These are phyloP conservation scores for Euphorbia celastroides DNA, from an alignment of 441 rosid species.

Conservation along the genomic window DNA sequence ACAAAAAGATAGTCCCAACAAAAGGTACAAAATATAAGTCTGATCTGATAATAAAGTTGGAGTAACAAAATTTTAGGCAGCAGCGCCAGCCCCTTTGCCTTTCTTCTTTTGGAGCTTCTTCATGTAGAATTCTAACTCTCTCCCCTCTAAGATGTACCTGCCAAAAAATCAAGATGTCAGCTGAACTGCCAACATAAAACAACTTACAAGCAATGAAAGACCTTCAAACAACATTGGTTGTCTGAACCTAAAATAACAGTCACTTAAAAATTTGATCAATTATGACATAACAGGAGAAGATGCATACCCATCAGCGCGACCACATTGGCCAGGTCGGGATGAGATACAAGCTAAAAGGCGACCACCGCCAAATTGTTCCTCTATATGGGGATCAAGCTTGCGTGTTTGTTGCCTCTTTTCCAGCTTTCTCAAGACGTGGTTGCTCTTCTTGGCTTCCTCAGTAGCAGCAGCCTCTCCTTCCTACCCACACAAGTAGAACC, in stretches of 20 bases:
- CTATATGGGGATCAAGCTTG: conserved; percentile 48
- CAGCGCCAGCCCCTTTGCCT: conserved; percentile 23
- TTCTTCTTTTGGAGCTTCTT: conserved; percentile 26
- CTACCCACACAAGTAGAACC: conserved; percentile 17
- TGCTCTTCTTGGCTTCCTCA: conserved; percentile 56
- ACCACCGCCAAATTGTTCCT: conserved; percentile 53
- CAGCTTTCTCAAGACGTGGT: conserved; percentile 40
- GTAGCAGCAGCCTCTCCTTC: conserved; percentile 39
- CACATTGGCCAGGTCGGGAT: conserved; percentile 62
- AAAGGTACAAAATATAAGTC: not conserved
- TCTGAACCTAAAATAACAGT: not conserved
- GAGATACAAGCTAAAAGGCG: conserved; percentile 51
- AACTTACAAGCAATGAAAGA: not conserved
- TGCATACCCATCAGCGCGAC: conserved; percentile 58
- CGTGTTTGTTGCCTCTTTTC: conserved; percentile 47
- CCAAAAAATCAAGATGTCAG: not conserved
- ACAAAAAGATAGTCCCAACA: not conserved
- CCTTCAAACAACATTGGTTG: not conserved
- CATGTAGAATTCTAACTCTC: conserved; percentile 23
- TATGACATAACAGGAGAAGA: not conserved
- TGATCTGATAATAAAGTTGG: not conserved
- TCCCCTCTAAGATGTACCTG: conserved; percentile 23
- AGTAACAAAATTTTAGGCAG: conserved; percentile 18
- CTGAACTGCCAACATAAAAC: no score
- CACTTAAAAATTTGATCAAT: not conserved